Conservation (phyloP, 2,329 filamentous ascomycete species). For the Nigrospora osmanthi region DNA sequence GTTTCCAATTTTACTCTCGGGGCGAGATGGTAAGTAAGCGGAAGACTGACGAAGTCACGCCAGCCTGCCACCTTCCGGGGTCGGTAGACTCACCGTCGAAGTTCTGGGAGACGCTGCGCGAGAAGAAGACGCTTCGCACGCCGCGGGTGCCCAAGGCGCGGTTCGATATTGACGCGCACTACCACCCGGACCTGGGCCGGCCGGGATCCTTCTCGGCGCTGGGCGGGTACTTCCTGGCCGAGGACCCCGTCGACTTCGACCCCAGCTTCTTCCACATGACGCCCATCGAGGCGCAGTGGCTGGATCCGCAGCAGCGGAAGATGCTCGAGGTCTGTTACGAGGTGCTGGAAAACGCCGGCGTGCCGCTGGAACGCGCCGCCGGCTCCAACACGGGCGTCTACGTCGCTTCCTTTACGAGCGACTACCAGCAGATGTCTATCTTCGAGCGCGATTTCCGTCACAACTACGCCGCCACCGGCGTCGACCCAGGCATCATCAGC, state of each 20-base stretch:
- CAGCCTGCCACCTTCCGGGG: slow-evolving; percentile 13
- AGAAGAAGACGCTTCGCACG: not conserved
- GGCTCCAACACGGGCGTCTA: slow-evolving; percentile 20
- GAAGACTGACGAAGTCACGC: too few relatives aligned
- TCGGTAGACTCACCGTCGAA: slow-evolving; percentile 7
- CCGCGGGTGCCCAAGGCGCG: slow-evolving; percentile 2
- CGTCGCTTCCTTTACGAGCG: slow-evolving; percentile 13
- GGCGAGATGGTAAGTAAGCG: too few relatives aligned
- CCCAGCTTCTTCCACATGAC: slow-evolving; percentile 30
- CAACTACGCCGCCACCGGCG: slow-evolving; percentile 21
- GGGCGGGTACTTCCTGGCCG: slow-evolving; percentile 11
- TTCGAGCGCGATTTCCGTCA: slow-evolving; percentile 17
- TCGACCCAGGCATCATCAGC: slow-evolving; percentile 24
- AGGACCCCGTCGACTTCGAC: slow-evolving; percentile 13
- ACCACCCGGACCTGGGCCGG: slow-evolving; percentile 8
- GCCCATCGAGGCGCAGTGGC: slow-evolving; percentile 26
- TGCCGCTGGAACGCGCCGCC: slow-evolving; percentile 16
- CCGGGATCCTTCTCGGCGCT: slow-evolving; percentile 8
- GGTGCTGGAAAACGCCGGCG: slow-evolving; percentile 28
- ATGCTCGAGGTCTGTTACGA: slow-evolving; percentile 32
- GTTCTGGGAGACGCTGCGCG: slow-evolving; percentile 9
- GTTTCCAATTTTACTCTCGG: too few relatives aligned
- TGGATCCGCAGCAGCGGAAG: slow-evolving; percentile 34
- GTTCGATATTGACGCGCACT: slow-evolving; percentile 13
- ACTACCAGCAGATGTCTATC: slow-evolving; percentile 17